phyloP scores from a whole-genome alignment of 1,139 yeast species.

The Suhomyces anneliseae region DNA sequence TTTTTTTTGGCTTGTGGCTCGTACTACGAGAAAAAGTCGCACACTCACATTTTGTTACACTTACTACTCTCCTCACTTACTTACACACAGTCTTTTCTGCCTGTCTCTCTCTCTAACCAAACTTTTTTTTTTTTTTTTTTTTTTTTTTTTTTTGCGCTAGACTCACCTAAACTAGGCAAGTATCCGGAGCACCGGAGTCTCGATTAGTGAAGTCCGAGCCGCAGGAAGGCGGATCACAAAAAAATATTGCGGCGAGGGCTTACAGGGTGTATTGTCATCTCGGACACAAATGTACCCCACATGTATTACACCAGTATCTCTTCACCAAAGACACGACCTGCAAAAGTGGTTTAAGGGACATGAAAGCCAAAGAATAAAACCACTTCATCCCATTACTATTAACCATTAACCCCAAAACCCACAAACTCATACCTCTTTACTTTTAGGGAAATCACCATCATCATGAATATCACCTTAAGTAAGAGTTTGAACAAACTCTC shows the following conservation, averaged over 20 bases:
- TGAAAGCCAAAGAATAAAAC: neutral
- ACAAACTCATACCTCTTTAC: neutral
- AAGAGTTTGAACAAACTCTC: conserved; percentile 17
- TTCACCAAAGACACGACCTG: conserved; percentile 3
- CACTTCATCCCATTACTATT: neutral
- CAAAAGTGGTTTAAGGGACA: conserved; percentile 1
- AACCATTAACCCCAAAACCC: no score
- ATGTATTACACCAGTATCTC: conserved; percentile 3
- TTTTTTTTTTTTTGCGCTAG: neutral
- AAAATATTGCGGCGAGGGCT: neutral
- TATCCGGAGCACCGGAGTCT: neutral
- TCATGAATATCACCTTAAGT: conserved; percentile 11
- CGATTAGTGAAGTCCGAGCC: conserved; percentile 1
- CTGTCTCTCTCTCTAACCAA: no score
- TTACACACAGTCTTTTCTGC: no score
- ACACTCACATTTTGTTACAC: no score
- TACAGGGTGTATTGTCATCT: conserved; percentile 4
- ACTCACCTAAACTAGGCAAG: neutral
- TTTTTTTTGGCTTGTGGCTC: neutral
- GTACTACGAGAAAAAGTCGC: no score
- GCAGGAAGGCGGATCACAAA: neutral
- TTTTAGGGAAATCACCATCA: neutral
- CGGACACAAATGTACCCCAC: conserved; percentile 10
- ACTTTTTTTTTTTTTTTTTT: neutral
- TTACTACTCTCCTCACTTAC: no score